Evolutionary conservation across 441 rosid species (phyloP).

Genomic region (Gossypium davidsonii): DNA sequence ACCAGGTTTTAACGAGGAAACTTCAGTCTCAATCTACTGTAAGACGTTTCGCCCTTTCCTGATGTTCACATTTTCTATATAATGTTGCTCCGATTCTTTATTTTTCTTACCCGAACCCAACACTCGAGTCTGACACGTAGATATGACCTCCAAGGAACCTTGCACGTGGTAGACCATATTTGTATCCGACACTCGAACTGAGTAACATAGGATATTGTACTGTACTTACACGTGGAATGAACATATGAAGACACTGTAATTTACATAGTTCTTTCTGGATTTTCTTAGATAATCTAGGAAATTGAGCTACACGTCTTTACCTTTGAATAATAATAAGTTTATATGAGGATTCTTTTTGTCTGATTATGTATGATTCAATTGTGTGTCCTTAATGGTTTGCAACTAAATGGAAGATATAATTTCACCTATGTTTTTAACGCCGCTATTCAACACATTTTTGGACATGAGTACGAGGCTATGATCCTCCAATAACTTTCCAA

Average conservation of each 20-base stretch:
- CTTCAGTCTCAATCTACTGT: slow-evolving; percentile 64
- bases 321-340: neutral
- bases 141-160: neutral
- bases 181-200: no score
- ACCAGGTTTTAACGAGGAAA: slow-evolving; percentile 82
- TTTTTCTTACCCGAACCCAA: neutral
- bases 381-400: neutral
- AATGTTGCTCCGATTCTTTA: neutral
- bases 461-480: neutral
- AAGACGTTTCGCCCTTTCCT: slow-evolving; percentile 17
- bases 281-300: neutral
- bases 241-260: neutral
- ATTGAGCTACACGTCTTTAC: neutral
- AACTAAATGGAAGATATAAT: neutral
- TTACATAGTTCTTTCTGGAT: neutral
- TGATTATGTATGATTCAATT: neutral
- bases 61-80: neutral
- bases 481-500: neutral
- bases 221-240: neutral
- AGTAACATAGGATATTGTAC: neutral
- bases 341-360: neutral
- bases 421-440: neutral
- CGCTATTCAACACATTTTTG: neutral
- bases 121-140: neutral
- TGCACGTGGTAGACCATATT: neutral